A percentile compares a stretch with the other conserved stretches of the same genome.
Conservation (phyloP, 345 rosid genomes). For the Toxicodendron radicans region DNA sequence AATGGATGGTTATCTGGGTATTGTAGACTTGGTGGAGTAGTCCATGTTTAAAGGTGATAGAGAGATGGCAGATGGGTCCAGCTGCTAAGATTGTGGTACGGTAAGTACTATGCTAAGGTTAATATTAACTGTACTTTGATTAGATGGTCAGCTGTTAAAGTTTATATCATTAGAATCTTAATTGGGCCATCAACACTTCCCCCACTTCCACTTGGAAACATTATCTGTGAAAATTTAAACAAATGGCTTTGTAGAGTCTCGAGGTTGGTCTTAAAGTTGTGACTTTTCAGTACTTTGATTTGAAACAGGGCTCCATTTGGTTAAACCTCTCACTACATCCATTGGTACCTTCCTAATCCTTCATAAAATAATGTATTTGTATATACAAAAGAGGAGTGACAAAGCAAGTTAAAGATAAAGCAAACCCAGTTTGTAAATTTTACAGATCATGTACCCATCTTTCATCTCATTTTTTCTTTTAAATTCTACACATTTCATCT, state of each 20-base stretch:
- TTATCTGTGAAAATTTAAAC: background rate
- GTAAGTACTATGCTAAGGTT: conserved; percentile 22
- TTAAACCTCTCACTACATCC: background rate
- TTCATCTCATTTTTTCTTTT: conserved; percentile 13
- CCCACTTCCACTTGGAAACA: background rate
- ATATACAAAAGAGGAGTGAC: conserved; percentile 10
- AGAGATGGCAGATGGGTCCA: background rate
- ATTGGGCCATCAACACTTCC: background rate
- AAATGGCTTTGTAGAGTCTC: conserved; percentile 36
- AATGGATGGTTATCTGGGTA: no score
- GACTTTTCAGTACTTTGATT: conserved; percentile 30
- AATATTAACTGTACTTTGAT: conserved; percentile 21
- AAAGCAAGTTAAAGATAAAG: conserved; percentile 38
- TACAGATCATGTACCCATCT: conserved; percentile 20
- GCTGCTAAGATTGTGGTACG: conserved; percentile 25
- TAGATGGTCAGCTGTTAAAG: conserved; percentile 18
- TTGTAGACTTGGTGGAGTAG: no score
- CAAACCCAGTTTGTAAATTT: conserved; percentile 13
- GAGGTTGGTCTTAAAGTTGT: conserved; percentile 41
- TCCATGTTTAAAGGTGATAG: no score
- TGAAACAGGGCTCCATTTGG: conserved; percentile 17
- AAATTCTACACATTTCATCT: conserved; percentile 1
- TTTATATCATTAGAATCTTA: conserved; percentile 14
- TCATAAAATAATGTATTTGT: conserved; percentile 7
- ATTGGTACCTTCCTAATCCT: conserved; percentile 17